Conservation (phyloP, 1,139 yeast species). For the Debaryomyces nepalensis region DNA sequence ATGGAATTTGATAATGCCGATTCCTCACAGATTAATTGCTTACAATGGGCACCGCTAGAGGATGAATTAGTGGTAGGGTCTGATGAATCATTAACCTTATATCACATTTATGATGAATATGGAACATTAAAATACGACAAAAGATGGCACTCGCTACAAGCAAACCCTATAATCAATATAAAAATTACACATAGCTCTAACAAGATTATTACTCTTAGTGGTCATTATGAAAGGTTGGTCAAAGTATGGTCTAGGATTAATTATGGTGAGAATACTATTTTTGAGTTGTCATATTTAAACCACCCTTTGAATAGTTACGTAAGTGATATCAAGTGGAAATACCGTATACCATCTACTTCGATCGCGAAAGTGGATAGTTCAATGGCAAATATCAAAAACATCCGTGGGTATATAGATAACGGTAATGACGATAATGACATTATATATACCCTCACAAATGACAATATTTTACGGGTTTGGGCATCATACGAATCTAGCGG, state of each 20-base stretch:
- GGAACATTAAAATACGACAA: constrained; percentile 39
- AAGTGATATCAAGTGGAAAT: constrained; percentile 59
- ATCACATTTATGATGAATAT: constrained; percentile 53
- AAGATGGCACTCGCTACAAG: constrained; percentile 62
- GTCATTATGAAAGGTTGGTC: constrained; percentile 64
- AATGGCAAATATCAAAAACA: constrained; percentile 45
- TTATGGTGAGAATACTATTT: constrained; percentile 67
- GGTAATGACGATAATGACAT: constrained; percentile 43
- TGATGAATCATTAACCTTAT: constrained; percentile 50
- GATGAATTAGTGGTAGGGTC: constrained; percentile 70
- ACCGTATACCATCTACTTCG: constrained; percentile 18
- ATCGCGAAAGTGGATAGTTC: constrained; percentile 28
- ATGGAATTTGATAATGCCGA: constrained; percentile 30
- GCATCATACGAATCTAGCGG: constrained; percentile 67
- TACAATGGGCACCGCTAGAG: constrained; percentile 68
- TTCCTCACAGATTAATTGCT: constrained; percentile 46
- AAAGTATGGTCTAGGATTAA: constrained; percentile 81
- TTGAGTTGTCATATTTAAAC: constrained; percentile 70
- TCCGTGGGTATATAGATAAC: constrained; percentile 38
- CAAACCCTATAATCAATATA: constrained; percentile 59
- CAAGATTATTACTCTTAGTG: constrained; percentile 63
- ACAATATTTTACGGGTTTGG: constrained; percentile 68
- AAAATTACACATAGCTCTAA: constrained; percentile 67
- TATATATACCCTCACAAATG: constrained; percentile 64
- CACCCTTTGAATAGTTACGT: constrained; percentile 60